Conservation (phyloP, 129 eudicot species). For the Dittrichia graveolens region DNA sequence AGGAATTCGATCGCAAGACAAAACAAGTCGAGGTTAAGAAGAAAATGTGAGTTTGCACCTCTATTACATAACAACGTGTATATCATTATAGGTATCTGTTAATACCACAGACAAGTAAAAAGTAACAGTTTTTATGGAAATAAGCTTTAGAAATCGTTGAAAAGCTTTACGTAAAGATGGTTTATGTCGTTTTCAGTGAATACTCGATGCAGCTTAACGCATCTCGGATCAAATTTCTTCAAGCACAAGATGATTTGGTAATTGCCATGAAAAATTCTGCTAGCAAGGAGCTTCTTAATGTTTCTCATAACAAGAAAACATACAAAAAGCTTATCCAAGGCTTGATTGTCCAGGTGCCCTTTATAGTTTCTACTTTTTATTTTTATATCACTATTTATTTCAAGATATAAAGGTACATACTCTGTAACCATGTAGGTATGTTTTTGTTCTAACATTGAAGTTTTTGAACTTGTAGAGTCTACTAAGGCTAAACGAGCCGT, state of each 20-base stretch:
- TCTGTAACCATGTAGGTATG: no score
- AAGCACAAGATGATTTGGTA: slow-evolving; percentile 71
- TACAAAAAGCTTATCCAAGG: slow-evolving; percentile 56
- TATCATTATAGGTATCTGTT: not conserved
- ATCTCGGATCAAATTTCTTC: slow-evolving; percentile 67
- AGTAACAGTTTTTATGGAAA: not conserved
- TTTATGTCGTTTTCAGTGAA: slow-evolving; percentile 38
- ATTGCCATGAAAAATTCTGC: slow-evolving; percentile 57
- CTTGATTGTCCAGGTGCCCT: slow-evolving; percentile 56
- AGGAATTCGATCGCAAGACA: slow-evolving; percentile 72
- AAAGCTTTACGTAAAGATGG: not conserved
- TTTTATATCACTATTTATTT: not conserved
- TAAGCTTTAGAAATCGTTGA: not conserved
- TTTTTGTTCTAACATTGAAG: not conserved
- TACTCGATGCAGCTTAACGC: slow-evolving; percentile 78
- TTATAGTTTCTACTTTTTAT: not conserved
- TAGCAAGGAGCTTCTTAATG: slow-evolving; percentile 56
- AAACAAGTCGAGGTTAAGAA: slow-evolving; percentile 81
- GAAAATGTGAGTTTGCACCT: slow-evolving; percentile 53
- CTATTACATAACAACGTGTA: not conserved
- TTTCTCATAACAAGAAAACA: slow-evolving; percentile 48
- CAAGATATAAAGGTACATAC: no score
- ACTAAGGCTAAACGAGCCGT: slow-evolving; percentile 62
- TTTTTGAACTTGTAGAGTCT: slow-evolving; percentile 48
- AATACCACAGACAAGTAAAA: not conserved